Conservation (phyloP, 768 basidiomycete genomes). For the Lactarius indigo region DNA sequence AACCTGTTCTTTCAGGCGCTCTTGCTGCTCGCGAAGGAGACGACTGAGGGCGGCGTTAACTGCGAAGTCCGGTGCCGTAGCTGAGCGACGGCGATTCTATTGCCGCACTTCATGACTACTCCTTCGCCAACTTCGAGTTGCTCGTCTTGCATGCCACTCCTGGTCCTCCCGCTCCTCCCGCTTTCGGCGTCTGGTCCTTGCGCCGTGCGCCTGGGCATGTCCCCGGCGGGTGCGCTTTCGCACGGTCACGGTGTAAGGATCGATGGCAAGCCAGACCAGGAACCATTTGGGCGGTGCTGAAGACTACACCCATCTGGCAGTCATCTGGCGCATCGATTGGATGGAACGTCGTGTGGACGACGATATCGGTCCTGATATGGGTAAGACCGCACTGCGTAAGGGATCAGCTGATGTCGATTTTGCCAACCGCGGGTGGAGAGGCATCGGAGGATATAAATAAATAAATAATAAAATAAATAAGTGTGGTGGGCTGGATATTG, state of each 20-base stretch:
- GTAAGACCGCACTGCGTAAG: not conserved
- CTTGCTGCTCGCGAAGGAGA: not conserved
- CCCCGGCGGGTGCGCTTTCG: constrained; percentile 40
- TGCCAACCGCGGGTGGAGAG: not conserved
- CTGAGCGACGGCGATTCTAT: constrained; percentile 40
- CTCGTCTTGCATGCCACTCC: constrained; percentile 55
- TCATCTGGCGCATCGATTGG: constrained; percentile 65
- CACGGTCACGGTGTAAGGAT: constrained; percentile 28
- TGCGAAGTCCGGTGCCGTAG: constrained; percentile 33
- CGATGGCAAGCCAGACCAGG: constrained; percentile 28
- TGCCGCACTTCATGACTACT: constrained; percentile 45
- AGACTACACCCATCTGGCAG: too few species aligned
- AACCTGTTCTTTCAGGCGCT: constrained; percentile 60
- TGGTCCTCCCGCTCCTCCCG: constrained; percentile 49
- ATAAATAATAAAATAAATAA: not conserved
- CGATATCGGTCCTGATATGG: constrained; percentile 41
- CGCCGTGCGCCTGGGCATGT: constrained; percentile 27
- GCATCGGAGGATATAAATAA: not conserved
- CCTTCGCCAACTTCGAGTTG: constrained; percentile 59
- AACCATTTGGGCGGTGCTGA: constrained; percentile 38
- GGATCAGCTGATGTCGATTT: not conserved
- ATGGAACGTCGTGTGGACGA: constrained; percentile 62
- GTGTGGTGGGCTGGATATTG: not conserved
- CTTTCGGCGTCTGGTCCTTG: constrained; percentile 18
- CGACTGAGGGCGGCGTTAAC: not conserved